Base-by-base conservation (phyloP, 176 grass and related monocot genomes). In the Zoysia pacifica region DNA sequence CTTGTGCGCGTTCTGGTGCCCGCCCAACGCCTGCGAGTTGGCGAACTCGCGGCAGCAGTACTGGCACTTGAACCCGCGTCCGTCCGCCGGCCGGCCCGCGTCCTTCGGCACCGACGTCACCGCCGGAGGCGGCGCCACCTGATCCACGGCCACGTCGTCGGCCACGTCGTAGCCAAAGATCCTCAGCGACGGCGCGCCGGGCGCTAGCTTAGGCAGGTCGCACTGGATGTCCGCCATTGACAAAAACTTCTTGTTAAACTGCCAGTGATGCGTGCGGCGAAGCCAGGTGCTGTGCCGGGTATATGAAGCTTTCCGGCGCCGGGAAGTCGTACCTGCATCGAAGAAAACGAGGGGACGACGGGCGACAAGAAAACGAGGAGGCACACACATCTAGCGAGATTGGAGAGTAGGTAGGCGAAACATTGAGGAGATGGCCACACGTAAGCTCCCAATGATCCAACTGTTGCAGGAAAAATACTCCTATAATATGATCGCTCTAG, bases 1-100 rank as follows among this genome's bases (percentile, higher is more conserved):
- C 86, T 90, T 92, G 83, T 92, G 90, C 2, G 86, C 90, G 67
- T 92, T 92, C 71, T 92, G 90, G 79, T 92, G 90, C 1, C 90
- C 90, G 7, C 90, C 90, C 2, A 92, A 79, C 47, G 90, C 90
- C 76, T 92, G 90, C 44, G 86, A 90, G 77, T 93, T 93, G 45
- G 87, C 87, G 54, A 93, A 93, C 80, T 85, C 91, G 9, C 91
- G 87, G 79, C 67, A 87, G 69, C 91, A 93, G 73, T 87, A 93
- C 73, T 89, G 91, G 76, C 91, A 93, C 82, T 93, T 84, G 51
- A 82, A 93, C 81, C 77, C 81, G 15, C 70, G 42, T 43, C 41
- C 77, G 39, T 76, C 83, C 76, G 67, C 52, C 41, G 53, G 65
- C 20, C 28, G 28, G 28, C 28, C 28, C 28, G 28, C 28, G 28